Percentiles rank a stretch among this genome's conserved stretches.
These are phyloP conservation scores for Allium sativum DNA, from an alignment of 106 monocot genomes.

Conservation along the genomic window DNA sequence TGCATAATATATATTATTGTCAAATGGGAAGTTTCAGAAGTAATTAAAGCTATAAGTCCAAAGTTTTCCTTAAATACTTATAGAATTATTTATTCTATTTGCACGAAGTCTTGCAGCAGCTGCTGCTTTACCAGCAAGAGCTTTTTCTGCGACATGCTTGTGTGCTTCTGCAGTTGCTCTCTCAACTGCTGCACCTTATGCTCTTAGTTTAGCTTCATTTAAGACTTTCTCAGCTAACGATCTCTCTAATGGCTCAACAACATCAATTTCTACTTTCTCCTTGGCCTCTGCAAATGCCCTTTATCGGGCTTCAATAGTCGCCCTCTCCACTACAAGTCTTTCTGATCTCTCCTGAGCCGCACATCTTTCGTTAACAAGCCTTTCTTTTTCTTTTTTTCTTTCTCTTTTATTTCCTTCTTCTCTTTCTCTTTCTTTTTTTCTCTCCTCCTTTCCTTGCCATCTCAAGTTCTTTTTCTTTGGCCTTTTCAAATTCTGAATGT, in stretches of 20 bases:
- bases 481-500: constrained; percentile 23
- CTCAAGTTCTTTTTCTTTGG: constrained; percentile 24
- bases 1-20: constrained; percentile 13
- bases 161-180: constrained; percentile 74
- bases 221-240: constrained; percentile 41
- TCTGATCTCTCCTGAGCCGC: constrained; percentile 54
- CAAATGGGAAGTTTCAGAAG: not conserved
- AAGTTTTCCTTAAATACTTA: not conserved
- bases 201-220: constrained; percentile 56
- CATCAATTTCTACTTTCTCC: constrained; percentile 65
- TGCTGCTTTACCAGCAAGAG: constrained; percentile 52
- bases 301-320: constrained; percentile 68
- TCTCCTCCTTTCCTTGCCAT: constrained; percentile 28
- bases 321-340: constrained; percentile 61
- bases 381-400: too few relatives aligned
- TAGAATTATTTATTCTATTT: constrained; percentile 21
- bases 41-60: not conserved
- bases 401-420: too few relatives aligned
- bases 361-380: constrained; percentile 62
- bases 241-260: constrained; percentile 31
- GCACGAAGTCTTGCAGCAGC: constrained; percentile 37
- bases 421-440: constrained; percentile 60
- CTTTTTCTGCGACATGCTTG: constrained; percentile 61
- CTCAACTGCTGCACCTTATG: constrained; percentile 73
- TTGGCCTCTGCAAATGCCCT: constrained; percentile 57